These are phyloP conservation scores for Aureobasidium namibiae DNA, from an alignment of 2,329 filamentous ascomycete species.

Conservation along the genomic window DNA sequence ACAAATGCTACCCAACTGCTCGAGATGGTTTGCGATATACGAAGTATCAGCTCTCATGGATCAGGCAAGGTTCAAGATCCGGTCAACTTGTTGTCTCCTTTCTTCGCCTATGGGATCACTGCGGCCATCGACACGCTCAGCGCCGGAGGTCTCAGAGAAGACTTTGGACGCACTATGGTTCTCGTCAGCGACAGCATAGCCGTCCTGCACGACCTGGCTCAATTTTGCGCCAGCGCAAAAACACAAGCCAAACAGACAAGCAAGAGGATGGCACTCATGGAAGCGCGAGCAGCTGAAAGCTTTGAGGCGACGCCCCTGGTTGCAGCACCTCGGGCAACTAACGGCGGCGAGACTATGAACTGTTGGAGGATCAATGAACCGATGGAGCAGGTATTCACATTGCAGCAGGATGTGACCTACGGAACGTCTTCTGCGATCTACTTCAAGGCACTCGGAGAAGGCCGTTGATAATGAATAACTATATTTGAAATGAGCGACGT, in stretches of 20 bases:
- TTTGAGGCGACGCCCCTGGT: background rate
- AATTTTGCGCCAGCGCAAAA: constrained; percentile 10
- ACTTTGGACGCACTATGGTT: background rate
- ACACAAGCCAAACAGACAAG: background rate
- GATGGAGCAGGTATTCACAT: constrained; percentile 22
- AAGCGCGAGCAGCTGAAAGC: background rate
- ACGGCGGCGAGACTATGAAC: background rate
- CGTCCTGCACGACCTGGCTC: background rate
- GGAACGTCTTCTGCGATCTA: constrained; percentile 21
- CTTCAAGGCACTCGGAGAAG: constrained; percentile 19
- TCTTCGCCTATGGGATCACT: constrained; percentile 41
- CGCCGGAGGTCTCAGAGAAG: constrained; percentile 27
- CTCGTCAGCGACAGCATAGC: background rate
- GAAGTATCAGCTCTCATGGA: constrained; percentile 17
- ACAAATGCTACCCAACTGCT: constrained; percentile 48
- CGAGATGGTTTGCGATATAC: constrained; percentile 37
- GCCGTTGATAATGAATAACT: background rate
- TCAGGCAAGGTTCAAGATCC: constrained; percentile 8
- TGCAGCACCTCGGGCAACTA: background rate
- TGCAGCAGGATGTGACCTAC: constrained; percentile 28
- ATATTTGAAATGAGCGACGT: background rate
- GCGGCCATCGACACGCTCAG: background rate
- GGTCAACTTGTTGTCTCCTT: constrained; percentile 33
- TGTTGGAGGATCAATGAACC: constrained; percentile 26
- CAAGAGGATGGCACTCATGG: constrained; percentile 9